Evolutionary conservation across 805 yeast genomes (phyloP).

Genomic region (Debaryomyces tyrocola): DNA sequence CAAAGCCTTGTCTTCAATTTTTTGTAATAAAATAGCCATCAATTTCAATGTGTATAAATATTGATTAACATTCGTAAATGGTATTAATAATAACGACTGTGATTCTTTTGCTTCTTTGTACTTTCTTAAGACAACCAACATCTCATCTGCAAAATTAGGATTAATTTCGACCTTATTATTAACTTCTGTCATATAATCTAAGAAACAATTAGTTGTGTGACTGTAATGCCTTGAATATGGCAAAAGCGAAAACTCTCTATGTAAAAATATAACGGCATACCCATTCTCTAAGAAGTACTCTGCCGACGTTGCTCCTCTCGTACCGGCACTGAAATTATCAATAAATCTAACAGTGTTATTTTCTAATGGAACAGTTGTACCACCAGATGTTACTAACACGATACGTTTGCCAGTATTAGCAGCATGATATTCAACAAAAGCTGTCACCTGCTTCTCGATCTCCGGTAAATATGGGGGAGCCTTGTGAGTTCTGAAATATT

Average conservation of each 20-base stretch:
- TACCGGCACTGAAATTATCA: conserved; percentile 96
- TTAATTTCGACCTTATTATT: conserved; percentile 61
- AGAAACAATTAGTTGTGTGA: conserved; percentile 79
- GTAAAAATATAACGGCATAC: conserved; percentile 89
- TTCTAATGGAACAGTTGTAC: conserved; percentile 96
- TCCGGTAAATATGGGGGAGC: conserved; percentile 75
- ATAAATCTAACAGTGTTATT: conserved; percentile 95
- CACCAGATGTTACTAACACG: conserved; percentile 91
- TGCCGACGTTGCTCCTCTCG: conserved; percentile 95
- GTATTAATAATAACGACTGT: conserved; percentile 63
- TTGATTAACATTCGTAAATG: conserved; percentile 94
- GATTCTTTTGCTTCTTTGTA: conserved; percentile 51
- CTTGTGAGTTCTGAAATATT: conserved; percentile 68
- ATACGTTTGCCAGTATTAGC: conserved; percentile 47
- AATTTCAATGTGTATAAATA: conserved; percentile 80
- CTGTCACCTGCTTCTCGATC: conserved; percentile 53
- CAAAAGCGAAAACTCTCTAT: conserved; percentile 85
- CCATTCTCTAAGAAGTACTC: conserved; percentile 84
- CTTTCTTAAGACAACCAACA: conserved; percentile 60
- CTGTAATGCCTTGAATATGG: conserved; percentile 92
- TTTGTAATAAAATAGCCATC: conserved; percentile 59
- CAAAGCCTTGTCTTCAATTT: conserved; percentile 56
- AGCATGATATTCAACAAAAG: conserved; percentile 60
- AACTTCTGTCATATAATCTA: conserved; percentile 73
- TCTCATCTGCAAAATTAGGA: conserved; percentile 56